A percentile compares a stretch with the other conserved stretches of the same genome.
Conservation (phyloP, 108 stramenopile genomes). For the Cyclotella atomus region DNA sequence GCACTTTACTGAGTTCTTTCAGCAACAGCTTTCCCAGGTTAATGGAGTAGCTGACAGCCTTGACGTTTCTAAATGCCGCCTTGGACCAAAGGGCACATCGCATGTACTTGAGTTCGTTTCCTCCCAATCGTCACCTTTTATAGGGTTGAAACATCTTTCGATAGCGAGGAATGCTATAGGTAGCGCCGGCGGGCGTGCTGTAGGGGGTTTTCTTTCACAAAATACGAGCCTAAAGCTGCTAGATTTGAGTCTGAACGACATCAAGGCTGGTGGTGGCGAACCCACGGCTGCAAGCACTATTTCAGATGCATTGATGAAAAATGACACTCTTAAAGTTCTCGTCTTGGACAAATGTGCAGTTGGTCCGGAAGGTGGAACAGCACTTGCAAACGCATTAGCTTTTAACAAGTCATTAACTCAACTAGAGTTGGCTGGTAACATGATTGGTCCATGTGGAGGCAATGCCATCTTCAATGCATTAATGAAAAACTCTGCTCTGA, state of each 20-base stretch:
- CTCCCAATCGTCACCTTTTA: not conserved
- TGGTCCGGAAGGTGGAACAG: slow-evolving; percentile 13
- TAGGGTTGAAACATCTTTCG: not conserved
- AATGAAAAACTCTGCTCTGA: not conserved
- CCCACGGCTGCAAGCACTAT: not conserved
- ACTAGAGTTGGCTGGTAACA: slow-evolving; percentile 16
- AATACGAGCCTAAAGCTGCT: not conserved
- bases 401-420: not conserved
- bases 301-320: not conserved
- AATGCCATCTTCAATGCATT: slow-evolving; percentile 5
- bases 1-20: not conserved
- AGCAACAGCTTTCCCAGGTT: not conserved
- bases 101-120: slow-evolving; percentile 10
- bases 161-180: slow-evolving; percentile 22
- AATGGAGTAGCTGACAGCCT: not conserved
- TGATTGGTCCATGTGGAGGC: slow-evolving; percentile 18
- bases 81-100: slow-evolving; percentile 9
- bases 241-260: slow-evolving; percentile 22
- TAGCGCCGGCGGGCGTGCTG: slow-evolving; percentile 1
- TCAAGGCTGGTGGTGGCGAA: slow-evolving; percentile 15
- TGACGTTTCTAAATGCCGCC: slow-evolving; percentile 11
- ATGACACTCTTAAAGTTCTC: slow-evolving; percentile 2
- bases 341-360: slow-evolving; percentile 21
- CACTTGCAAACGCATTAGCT: slow-evolving; percentile 2
- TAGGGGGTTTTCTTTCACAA: slow-evolving; percentile 1